Evolutionary conservation across 1,139 yeast genomes (phyloP).

Genomic region (Yamadazyma jaroonii): DNA sequence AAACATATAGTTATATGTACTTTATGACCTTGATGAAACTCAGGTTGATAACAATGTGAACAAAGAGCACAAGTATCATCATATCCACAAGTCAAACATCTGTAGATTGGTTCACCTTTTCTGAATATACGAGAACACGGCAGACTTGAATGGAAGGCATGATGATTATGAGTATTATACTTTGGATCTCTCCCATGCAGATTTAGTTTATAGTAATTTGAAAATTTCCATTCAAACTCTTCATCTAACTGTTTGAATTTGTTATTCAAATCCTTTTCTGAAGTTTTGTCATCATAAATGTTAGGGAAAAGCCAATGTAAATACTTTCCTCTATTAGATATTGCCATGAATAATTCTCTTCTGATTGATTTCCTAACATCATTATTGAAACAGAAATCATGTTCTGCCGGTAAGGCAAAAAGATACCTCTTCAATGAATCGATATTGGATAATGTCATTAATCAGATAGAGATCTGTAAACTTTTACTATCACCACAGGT

Average conservation of each 20-base stretch:
- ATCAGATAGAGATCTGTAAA: not conserved
- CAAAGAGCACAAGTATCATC: slow-evolving; percentile 91
- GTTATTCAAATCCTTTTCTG: slow-evolving; percentile 6
- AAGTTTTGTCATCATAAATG: slow-evolving; percentile 17
- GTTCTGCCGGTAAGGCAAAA: slow-evolving; percentile 30
- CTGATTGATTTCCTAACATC: slow-evolving; percentile 42
- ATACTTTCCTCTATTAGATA: slow-evolving; percentile 49
- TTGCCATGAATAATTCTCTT: slow-evolving; percentile 48
- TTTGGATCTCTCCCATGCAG: slow-evolving; percentile 20
- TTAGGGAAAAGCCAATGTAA: slow-evolving; percentile 51
- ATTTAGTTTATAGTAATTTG: slow-evolving; percentile 26
- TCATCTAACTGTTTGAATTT: slow-evolving; percentile 23
- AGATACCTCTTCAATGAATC: slow-evolving; percentile 23
- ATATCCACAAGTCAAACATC: slow-evolving; percentile 79
- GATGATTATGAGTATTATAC: slow-evolving; percentile 27
- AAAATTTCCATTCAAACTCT: slow-evolving; percentile 37
- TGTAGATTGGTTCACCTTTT: slow-evolving; percentile 83
- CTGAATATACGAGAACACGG: slow-evolving; percentile 77
- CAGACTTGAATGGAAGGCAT: slow-evolving; percentile 59
- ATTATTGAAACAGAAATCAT: slow-evolving; percentile 33
- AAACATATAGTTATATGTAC: slow-evolving; percentile 71
- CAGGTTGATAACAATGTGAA: slow-evolving; percentile 68
- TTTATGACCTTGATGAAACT: slow-evolving; percentile 72
- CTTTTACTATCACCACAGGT: slow-evolving; percentile 1
- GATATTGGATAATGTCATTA: slow-evolving; percentile 4